Percentiles rank a stretch among this genome's conserved stretches.
Evolutionary conservation across 2,329 filamentous ascomycete genomes (phyloP).

Genomic region (Kalmusia sp.): DNA sequence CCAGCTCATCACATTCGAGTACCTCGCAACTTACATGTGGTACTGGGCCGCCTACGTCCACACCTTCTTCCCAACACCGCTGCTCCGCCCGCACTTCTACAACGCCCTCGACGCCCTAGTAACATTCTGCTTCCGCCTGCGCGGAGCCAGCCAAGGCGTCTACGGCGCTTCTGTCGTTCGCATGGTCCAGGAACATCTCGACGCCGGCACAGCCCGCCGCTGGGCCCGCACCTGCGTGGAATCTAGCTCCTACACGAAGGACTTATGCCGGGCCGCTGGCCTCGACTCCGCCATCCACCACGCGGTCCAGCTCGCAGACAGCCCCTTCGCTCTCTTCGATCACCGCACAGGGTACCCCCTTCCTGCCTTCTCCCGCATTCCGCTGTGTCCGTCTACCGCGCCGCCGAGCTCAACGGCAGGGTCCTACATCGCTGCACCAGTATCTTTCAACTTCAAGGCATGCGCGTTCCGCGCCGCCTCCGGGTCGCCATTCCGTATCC

Average conservation of each 20-base stretch:
- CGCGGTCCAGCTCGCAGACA: slow-evolving; percentile 34
- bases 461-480: slow-evolving; percentile 20
- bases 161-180: slow-evolving; percentile 28
- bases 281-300: slow-evolving; percentile 30
- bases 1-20: slow-evolving; percentile 28
- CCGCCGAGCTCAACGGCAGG: slow-evolving; percentile 9
- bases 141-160: slow-evolving; percentile 25
- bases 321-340: slow-evolving; percentile 27
- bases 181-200: slow-evolving; percentile 33
- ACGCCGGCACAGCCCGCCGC: slow-evolving; percentile 17
- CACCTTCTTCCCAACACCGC: slow-evolving; percentile 29
- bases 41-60: slow-evolving; percentile 42
- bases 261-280: slow-evolving; percentile 24
- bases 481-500: slow-evolving; percentile 27
- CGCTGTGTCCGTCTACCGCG: slow-evolving; percentile 29
- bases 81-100: slow-evolving; percentile 29
- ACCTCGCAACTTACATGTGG: slow-evolving; percentile 38
- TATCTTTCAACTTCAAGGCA: slow-evolving; percentile 24
- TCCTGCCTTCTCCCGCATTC: slow-evolving; percentile 33
- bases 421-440: slow-evolving; percentile 29
- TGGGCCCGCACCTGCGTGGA: slow-evolving; percentile 36
- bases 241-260: slow-evolving; percentile 27
- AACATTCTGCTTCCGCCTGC: slow-evolving; percentile 36
- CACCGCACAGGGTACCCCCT: slow-evolving; percentile 8
- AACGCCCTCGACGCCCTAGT: slow-evolving; percentile 36